These are phyloP conservation scores for Penicillium sp. DNA, from an alignment of 2,329 filamentous ascomycete genomes.

Conservation along the genomic window DNA sequence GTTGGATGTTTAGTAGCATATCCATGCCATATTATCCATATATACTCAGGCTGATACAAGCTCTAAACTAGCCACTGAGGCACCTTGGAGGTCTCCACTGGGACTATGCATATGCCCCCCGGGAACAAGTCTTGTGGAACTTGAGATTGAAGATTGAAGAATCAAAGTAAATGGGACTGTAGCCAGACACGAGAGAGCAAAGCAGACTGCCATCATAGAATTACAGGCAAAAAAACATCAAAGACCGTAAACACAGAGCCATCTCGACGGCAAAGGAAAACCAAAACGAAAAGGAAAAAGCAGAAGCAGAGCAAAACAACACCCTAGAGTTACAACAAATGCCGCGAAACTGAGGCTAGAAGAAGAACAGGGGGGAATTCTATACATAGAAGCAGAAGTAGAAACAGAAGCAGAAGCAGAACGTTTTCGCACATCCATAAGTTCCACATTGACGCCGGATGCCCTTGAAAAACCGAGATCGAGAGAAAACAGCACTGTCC, in stretches of 20 bases:
- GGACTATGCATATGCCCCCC: neutral
- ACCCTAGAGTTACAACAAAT: constrained; percentile 32
- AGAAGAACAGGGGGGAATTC: constrained; percentile 28
- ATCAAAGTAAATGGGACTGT: constrained; percentile 17
- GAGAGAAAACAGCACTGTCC: constrained; percentile 13
- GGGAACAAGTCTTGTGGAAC: neutral
- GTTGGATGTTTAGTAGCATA: constrained; percentile 1
- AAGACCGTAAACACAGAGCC: constrained; percentile 26
- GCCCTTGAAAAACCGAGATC: constrained; percentile 15
- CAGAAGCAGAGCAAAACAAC: constrained; percentile 14
- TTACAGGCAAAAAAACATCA: constrained; percentile 32
- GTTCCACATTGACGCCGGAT: constrained; percentile 11
- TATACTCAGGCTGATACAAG: neutral
- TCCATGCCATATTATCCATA: constrained; percentile 5
- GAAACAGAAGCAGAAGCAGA: constrained; percentile 10
- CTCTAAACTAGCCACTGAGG: neutral
- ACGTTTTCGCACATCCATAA: constrained; percentile 21
- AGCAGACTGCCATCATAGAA: constrained; percentile 36
- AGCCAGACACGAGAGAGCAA: constrained; percentile 16
- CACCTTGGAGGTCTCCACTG: neutral
- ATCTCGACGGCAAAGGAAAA: constrained; percentile 14
- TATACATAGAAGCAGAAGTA: constrained; percentile 33
- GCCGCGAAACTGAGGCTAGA: constrained; percentile 24
- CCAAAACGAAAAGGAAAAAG: constrained; percentile 15
- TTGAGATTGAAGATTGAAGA: neutral